Base-by-base conservation (phyloP, 352 stramenopile species). In the Nothophytophthora sp. region DNA sequence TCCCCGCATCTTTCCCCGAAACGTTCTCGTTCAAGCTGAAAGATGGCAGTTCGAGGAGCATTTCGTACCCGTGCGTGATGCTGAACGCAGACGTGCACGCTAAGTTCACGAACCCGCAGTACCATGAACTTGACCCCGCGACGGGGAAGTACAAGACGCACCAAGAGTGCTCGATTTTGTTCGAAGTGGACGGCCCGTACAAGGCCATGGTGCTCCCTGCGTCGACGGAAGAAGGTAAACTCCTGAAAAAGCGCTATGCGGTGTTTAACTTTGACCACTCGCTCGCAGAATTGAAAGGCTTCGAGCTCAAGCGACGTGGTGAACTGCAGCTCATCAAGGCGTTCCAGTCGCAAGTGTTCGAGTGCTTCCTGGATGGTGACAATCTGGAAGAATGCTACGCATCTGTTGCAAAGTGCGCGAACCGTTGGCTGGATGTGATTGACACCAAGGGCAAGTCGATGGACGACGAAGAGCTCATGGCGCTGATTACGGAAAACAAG, bases 1-100 rank as follows among this genome's bases (percentile, higher is more conserved):
- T 99, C 5, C 98, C 98, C 0, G 80, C 86, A 18, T 98, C 90
- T 23, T 99, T 99, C 65, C 98, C 98, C 0, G 96, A 99, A 67
- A 97, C 97, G 13, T 99, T 98, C 51, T 96, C 67, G 1, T 98
- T 99, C 64, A 66, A 79, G 33, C 66, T 88, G 0, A 75, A 83
- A 19, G 70, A 88, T 50, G 76, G 74, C 12, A 70, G 68, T 11
- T 75, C 63, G 2, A 94, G 84, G 28, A 88, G 97, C 36, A 90
- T 99, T 33, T 97, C 96, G 45, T 99, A 99, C 70, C 97, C 97
- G 9, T 99, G 97, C 62, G 90, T 98, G 30, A 99, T 99, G 97
- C 74, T 99, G 13, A 99, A 99, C 67, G 97, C 97, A 18, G 93
- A 99, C 63, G 95, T 99, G 6, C 84, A 99, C 49, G 89, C 97